Conservation (phyloP, 2,329 filamentous ascomycete genomes). For the Fusarium torulosum region DNA sequence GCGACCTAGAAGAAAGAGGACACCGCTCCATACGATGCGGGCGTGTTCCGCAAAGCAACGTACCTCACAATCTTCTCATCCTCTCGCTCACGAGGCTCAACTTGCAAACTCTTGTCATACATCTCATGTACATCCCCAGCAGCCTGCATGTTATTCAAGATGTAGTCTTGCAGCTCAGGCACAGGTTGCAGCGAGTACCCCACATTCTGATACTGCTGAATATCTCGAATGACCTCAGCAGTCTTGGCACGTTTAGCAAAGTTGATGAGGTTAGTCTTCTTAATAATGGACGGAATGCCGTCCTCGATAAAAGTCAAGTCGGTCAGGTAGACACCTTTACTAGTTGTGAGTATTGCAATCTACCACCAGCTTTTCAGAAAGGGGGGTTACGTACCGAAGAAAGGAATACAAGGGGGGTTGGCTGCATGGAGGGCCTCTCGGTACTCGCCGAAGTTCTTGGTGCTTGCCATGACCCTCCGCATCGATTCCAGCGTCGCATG, state of each 20-base stretch:
- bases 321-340: constrained; percentile 89
- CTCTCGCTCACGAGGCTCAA: constrained; percentile 95
- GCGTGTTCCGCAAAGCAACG: constrained; percentile 54
- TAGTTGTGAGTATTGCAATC: constrained; percentile 20
- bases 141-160: constrained; percentile 94
- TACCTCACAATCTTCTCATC: constrained; percentile 99
- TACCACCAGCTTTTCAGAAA: background rate
- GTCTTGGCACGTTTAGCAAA: constrained; percentile 99
- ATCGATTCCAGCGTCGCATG: constrained; percentile 86
- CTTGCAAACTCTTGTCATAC: constrained; percentile 95
- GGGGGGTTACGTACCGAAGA: constrained; percentile 78
- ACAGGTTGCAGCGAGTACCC: constrained; percentile 94
- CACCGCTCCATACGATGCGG: constrained; percentile 40
- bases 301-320: constrained; percentile 99
- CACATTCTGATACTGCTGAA: constrained; percentile 98
- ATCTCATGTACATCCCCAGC: constrained; percentile 98
- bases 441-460: constrained; percentile 98
- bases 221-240: constrained; percentile 97
- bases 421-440: constrained; percentile 91
- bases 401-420: constrained; percentile 97
- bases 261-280: constrained; percentile 97
- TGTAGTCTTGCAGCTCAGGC: constrained; percentile 94
- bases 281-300: constrained; percentile 94
- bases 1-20: constrained; percentile 40
- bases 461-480: constrained; percentile 95